Evolutionary conservation across 768 basidiomycete genomes (phyloP).

Genomic region (Tubosaeta brunneosetosa): DNA sequence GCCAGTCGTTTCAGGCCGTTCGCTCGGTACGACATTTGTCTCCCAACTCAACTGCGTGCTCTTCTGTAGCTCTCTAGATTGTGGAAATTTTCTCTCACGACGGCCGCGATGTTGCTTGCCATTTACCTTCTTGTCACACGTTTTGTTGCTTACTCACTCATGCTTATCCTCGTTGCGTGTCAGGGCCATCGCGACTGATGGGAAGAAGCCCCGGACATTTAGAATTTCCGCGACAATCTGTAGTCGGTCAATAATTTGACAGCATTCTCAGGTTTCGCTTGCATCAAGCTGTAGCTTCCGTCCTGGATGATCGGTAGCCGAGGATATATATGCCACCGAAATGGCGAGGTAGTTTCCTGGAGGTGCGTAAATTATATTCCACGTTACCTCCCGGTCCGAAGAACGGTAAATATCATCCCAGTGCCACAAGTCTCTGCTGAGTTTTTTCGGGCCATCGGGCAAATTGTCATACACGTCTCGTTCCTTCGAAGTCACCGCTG

Average conservation of each 20-base stretch:
- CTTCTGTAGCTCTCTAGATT: not conserved
- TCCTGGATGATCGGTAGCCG: not conserved
- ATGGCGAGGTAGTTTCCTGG: not conserved
- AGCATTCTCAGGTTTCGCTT: not conserved
- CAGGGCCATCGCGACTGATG: not conserved
- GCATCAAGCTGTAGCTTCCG: not conserved
- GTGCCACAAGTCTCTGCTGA: no score
- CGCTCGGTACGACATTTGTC: not conserved
- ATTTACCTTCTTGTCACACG: not conserved
- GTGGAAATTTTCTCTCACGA: not conserved
- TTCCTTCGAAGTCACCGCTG: not conserved
- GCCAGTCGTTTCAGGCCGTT: not conserved
- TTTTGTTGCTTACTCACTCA: not conserved
- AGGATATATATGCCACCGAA: not conserved
- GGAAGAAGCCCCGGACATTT: not conserved
- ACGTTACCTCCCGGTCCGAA: not conserved
- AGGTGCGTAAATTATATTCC: not conserved
- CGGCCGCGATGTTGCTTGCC: not conserved
- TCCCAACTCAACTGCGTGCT: conserved; percentile 3
- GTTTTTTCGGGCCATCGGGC: not conserved
- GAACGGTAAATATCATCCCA: not conserved
- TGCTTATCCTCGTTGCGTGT: not conserved
- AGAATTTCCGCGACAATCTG: not conserved
- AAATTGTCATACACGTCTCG: not conserved
- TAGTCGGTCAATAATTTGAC: not conserved